These are phyloP conservation scores for Sporodiniella umbellata DNA, from an alignment of 371 early-diverging fungal species.

Conservation along the genomic window DNA sequence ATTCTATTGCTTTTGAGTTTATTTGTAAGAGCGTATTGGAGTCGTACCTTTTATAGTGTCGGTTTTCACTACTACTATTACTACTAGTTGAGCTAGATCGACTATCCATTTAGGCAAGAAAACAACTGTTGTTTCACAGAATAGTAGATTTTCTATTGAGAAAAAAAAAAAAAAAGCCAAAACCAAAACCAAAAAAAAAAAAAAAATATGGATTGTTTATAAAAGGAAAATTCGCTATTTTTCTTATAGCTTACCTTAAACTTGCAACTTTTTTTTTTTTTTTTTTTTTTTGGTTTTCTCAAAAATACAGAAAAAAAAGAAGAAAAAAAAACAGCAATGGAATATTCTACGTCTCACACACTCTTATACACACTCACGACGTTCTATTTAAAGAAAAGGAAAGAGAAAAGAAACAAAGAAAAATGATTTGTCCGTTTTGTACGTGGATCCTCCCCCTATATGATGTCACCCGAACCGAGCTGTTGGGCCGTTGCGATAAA, in stretches of 20 bases:
- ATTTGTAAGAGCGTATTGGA: not conserved
- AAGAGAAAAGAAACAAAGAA: not conserved
- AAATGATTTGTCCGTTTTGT: not conserved
- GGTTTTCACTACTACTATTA: slow-evolving; percentile 7
- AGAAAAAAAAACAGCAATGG: not conserved
- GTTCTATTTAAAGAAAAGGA: not conserved
- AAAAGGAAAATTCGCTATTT: slow-evolving; percentile 2
- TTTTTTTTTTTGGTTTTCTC: not conserved
- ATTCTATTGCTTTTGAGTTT: slow-evolving; percentile 6
- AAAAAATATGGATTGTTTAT: slow-evolving; percentile 2
- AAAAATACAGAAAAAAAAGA: not conserved
- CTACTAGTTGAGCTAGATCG: slow-evolving; percentile 17
- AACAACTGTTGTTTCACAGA: not conserved
- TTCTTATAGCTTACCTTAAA: not conserved
- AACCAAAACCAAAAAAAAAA: too few species aligned
- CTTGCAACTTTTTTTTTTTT: slow-evolving; percentile 1
- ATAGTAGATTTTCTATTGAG: not conserved
- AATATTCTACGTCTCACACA: too few species aligned
- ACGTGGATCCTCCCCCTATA: not conserved
- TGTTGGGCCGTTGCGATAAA: not conserved
- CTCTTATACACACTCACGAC: too few species aligned
- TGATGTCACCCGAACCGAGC: slow-evolving; percentile 1
- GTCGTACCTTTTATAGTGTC: slow-evolving; percentile 15
- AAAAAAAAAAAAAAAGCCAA: too few species aligned
- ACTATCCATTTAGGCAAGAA: not conserved